These are phyloP conservation scores for Wilhelminamyces savonicus DNA, from an alignment of 805 yeast genomes.

Conservation along the genomic window DNA sequence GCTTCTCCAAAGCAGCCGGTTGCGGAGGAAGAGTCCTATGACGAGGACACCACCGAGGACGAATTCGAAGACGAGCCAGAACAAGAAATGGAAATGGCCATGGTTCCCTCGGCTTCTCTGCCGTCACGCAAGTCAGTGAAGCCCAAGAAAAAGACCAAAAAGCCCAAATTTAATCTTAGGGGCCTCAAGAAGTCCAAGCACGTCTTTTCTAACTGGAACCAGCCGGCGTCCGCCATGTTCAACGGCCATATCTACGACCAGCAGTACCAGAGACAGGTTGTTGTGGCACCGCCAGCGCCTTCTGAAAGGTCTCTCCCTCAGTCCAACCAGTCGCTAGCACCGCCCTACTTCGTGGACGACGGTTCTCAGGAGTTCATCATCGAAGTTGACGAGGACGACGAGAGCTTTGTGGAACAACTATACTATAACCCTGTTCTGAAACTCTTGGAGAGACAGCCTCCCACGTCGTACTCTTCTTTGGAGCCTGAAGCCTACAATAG, in stretches of 20 bases:
- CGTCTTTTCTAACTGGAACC: slow-evolving; percentile 26
- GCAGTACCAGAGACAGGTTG: neutral
- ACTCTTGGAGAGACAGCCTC: slow-evolving; percentile 23
- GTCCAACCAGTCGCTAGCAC: slow-evolving; percentile 1
- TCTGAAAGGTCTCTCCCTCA: neutral
- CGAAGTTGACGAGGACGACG: slow-evolving; percentile 21
- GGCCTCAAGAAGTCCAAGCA: slow-evolving; percentile 13
- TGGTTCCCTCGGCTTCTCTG: no score
- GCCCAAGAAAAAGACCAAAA: slow-evolving; percentile 1
- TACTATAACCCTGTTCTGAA: slow-evolving; percentile 27
- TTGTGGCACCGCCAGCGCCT: neutral
- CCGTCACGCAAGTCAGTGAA: no score
- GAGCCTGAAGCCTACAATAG: neutral
- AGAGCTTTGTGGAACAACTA: slow-evolving; percentile 16
- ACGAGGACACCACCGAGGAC: neutral
- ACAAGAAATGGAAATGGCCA: no score
- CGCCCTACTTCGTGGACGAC: slow-evolving; percentile 1
- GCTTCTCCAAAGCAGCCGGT: no score
- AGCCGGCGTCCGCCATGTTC: slow-evolving; percentile 10
- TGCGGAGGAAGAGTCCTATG: no score
- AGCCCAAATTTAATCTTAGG: slow-evolving; percentile 1
- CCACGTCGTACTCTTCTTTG: slow-evolving; percentile 7
- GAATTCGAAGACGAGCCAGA: slow-evolving; percentile 3
- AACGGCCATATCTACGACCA: slow-evolving; percentile 1
- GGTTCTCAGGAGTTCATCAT: slow-evolving; percentile 18